Evolutionary conservation across 768 basidiomycete genomes (phyloP), one percentile per base, ranked within the genome.

Genomic region (Rhodosporidiobolus odoratus): DNA sequence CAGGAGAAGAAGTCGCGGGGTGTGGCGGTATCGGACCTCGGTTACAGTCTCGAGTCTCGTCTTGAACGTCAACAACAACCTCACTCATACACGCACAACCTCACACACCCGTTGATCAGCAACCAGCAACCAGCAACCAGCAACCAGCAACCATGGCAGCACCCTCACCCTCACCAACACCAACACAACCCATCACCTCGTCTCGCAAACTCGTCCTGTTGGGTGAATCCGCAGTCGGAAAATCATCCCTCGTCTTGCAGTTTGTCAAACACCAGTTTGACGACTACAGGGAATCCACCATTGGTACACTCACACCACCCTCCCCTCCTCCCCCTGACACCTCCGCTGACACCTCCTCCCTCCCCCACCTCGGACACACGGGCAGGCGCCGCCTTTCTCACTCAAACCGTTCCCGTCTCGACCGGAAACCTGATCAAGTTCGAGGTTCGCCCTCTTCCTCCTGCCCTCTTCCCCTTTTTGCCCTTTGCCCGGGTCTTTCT

Each of bases 231-330:
- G 95, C 96, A 53, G 96, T 99, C 59, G 96, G 96, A 62, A 99
- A 99, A 84, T 91, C 89, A 70, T 73, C 73, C 82, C 81, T 98
- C 73, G 96, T 99, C 61, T 83, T 98, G 72, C 86, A 94, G 67
- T 99, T 99, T 78, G 96, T 98, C 75, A 92, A 93, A 82, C 90
- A 91, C 80, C 91, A 94, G 80, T 95, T 94, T 76, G 92, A 94
- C 78, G 92, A 94, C 80, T 93, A 93, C 80, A 85, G 92, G 80
- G 92, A 95, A 82, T 92, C 91, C 76, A 95, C 92, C 32, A 94
- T 94, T 75, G 91, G 92, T 78, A 12, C 90, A 91, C 88, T 73
- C 66, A 77, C 73, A 19, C 47, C 34, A 32, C 47, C 50, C 17
- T 52, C 25, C 41, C 17, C 16, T 32, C 43, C 19, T 57, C 19